These are phyloP conservation scores for Blastocystis sp. DNA, from an alignment of 352 stramenopile genomes.

Conservation along the genomic window DNA sequence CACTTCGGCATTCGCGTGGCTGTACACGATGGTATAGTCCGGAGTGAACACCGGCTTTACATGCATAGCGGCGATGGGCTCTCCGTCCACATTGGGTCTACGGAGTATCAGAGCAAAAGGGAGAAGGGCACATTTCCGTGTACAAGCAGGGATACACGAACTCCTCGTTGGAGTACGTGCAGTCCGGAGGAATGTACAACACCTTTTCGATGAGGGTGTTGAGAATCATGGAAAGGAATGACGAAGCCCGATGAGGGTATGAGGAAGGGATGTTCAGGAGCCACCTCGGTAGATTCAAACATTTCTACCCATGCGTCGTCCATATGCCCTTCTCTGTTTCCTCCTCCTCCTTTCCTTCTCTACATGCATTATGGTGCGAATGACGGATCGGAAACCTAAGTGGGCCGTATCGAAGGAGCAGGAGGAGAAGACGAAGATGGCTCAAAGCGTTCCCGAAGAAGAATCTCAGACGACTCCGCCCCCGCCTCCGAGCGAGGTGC, in stretches of 20 bases:
- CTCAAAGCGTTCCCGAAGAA: no score
- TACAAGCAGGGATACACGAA: slow-evolving; percentile 21
- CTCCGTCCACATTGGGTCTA: no score
- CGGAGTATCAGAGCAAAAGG: not conserved
- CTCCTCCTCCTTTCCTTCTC: slow-evolving; percentile 4
- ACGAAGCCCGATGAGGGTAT: not conserved
- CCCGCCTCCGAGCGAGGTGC: not conserved
- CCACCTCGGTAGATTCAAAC: not conserved
- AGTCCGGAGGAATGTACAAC: slow-evolving; percentile 55
- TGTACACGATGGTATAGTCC: slow-evolving; percentile 26
- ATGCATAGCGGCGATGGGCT: not conserved
- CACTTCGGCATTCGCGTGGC: slow-evolving; percentile 64
- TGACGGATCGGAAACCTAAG: slow-evolving; percentile 60
- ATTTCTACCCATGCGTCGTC: not conserved
- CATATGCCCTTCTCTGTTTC: not conserved
- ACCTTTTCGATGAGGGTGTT: slow-evolving; percentile 40
- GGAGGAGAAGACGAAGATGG: not conserved
- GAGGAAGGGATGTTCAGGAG: not conserved
- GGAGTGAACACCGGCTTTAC: slow-evolving; percentile 3
- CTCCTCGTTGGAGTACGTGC: slow-evolving; percentile 14
- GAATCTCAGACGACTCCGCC: no score
- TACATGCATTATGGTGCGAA: slow-evolving; percentile 2
- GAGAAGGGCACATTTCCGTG: slow-evolving; percentile 27
- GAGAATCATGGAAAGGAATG: slow-evolving; percentile 26
- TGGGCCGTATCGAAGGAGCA: slow-evolving; percentile 16